These are phyloP conservation scores for Cytospora schulzeri DNA, from an alignment of 2,329 filamentous ascomycete genomes.

Conservation along the genomic window DNA sequence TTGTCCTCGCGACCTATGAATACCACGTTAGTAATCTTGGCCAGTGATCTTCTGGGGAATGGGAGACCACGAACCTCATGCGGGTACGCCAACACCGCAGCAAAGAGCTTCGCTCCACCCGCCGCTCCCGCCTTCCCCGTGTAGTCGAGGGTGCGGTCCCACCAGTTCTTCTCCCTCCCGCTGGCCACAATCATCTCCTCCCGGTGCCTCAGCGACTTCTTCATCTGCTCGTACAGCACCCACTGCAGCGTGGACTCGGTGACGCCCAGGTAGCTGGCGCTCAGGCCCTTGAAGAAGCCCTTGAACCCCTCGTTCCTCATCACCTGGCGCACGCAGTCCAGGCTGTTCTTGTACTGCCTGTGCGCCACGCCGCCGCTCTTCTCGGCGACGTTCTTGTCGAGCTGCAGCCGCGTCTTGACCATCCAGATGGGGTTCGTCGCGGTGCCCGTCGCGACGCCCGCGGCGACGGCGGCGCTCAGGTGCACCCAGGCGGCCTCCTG, in stretches of 20 bases:
- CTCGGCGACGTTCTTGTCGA: constrained; percentile 81
- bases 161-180: constrained; percentile 65
- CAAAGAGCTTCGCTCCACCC: constrained; percentile 82
- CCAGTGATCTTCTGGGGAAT: background rate
- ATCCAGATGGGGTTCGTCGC: constrained; percentile 97
- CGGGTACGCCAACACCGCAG: constrained; percentile 84
- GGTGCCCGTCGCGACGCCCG: constrained; percentile 84
- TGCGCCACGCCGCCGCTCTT: constrained; percentile 54
- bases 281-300: constrained; percentile 87
- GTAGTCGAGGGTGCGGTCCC: constrained; percentile 77
- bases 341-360: constrained; percentile 81
- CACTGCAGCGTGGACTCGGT: constrained; percentile 90
- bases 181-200: constrained; percentile 59
- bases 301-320: constrained; percentile 76
- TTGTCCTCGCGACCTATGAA: constrained; percentile 72
- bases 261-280: constrained; percentile 87
- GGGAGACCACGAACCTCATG: constrained; percentile 68
- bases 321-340: constrained; percentile 84
- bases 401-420: constrained; percentile 88
- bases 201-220: constrained; percentile 68
- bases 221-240: constrained; percentile 93
- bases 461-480: constrained; percentile 72
- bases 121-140: constrained; percentile 78
- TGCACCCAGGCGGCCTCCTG: constrained; percentile 76
- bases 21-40: constrained; percentile 13